These are phyloP conservation scores for Aaosphaeria pasadenensis DNA, from an alignment of 2,329 filamentous ascomycete genomes.

Conservation along the genomic window DNA sequence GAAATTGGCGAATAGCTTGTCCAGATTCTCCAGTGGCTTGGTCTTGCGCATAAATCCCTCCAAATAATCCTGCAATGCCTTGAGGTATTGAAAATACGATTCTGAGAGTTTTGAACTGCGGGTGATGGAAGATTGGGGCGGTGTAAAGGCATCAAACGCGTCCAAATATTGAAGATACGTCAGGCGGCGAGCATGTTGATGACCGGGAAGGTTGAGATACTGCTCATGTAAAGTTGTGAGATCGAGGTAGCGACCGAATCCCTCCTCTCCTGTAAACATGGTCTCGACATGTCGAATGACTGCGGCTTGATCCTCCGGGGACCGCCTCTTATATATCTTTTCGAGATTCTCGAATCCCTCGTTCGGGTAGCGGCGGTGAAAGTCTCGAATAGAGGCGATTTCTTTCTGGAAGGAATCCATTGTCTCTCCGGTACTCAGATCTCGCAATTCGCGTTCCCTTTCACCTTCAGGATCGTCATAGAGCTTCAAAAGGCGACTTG, in stretches of 20 bases:
- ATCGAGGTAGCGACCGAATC: conserved; percentile 89
- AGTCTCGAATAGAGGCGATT: conserved; percentile 74
- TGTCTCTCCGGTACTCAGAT: conserved; percentile 78
- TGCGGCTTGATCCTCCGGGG: conserved; percentile 60
- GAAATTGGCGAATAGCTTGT: conserved; percentile 71
- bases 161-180: conserved; percentile 93
- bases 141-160: conserved; percentile 80
- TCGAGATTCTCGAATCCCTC: conserved; percentile 95
- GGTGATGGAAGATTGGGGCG: conserved; percentile 71
- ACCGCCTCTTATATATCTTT: conserved; percentile 76
- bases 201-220: conserved; percentile 83
- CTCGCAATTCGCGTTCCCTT: conserved; percentile 75
- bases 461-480: conserved; percentile 76
- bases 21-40: conserved; percentile 79
- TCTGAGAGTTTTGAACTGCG: conserved; percentile 85
- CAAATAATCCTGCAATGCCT: conserved; percentile 75
- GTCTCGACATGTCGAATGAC: conserved; percentile 71
- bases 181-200: conserved; percentile 64
- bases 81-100: conserved; percentile 86
- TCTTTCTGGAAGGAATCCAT: conserved; percentile 92
- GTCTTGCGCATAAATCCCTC: conserved; percentile 85
- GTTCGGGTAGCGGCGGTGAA: conserved; percentile 88
- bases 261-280: conserved; percentile 95
- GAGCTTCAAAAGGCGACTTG: conserved; percentile 72
- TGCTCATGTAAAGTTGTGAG: conserved; percentile 79